These are phyloP conservation scores for Solanum hybrid DNA, from an alignment of 305 asterid species.

Conservation along the genomic window DNA sequence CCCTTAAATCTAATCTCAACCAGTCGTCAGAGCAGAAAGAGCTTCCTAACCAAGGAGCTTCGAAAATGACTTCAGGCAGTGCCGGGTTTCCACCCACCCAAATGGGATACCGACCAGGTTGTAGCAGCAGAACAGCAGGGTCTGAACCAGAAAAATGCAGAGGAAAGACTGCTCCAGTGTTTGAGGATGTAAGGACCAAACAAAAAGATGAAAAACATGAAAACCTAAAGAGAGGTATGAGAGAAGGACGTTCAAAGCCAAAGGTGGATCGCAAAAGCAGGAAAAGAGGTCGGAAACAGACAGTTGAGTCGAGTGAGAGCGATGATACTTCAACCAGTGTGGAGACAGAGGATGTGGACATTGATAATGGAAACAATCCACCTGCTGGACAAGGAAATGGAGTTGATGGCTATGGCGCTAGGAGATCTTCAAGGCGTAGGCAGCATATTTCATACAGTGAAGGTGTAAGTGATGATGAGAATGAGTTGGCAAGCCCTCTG, in stretches of 20 bases:
- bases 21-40: slow-evolving; percentile 29
- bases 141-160: slow-evolving; percentile 29
- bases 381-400: slow-evolving; percentile 24
- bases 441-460: slow-evolving; percentile 44
- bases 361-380: slow-evolving; percentile 15
- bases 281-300: slow-evolving; percentile 40
- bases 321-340: slow-evolving; percentile 27
- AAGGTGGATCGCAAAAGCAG: slow-evolving; percentile 26
- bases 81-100: slow-evolving; percentile 21
- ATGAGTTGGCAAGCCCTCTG: neutral
- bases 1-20: neutral
- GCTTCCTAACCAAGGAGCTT: slow-evolving; percentile 19
- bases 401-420: slow-evolving; percentile 10
- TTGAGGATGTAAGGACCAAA: slow-evolving; percentile 23
- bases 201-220: slow-evolving; percentile 10
- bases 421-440: slow-evolving; percentile 46
- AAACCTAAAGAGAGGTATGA: slow-evolving; percentile 12
- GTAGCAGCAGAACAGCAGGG: slow-evolving; percentile 21
- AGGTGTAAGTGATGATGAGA: neutral
- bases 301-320: slow-evolving; percentile 38
- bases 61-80: slow-evolving; percentile 15
- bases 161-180: slow-evolving; percentile 22
- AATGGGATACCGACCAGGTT: slow-evolving; percentile 17
- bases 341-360: slow-evolving; percentile 22
- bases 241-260: slow-evolving; percentile 16